A percentile compares a stretch with the other conserved stretches of the same genome.
These are phyloP conservation scores for Tuber brumale DNA, from an alignment of 495 filamentous ascomycete species.

Conservation along the genomic window DNA sequence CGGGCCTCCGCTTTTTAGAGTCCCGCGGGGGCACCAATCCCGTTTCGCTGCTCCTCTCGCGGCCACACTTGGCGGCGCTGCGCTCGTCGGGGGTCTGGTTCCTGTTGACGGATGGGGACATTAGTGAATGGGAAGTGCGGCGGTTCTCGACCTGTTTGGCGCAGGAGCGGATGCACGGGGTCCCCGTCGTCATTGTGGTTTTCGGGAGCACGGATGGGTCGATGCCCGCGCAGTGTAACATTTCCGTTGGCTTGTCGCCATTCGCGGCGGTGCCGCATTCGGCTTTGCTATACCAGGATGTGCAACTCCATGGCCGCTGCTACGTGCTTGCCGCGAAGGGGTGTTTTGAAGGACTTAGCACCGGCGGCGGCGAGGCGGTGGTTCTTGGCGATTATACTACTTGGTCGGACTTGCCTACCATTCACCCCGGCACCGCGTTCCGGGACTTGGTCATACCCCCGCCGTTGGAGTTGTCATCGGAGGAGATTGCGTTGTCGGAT, in stretches of 20 bases:
- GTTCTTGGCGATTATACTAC: conserved; percentile 24
- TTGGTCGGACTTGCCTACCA: conserved; percentile 39
- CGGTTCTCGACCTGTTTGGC: conserved; percentile 29
- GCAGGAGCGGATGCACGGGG: conserved; percentile 26
- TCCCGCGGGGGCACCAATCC: conserved; percentile 26
- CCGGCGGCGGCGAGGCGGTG: conserved; percentile 16
- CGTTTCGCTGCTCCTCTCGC: conserved; percentile 20
- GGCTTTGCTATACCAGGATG: conserved; percentile 43
- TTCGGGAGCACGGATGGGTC: conserved; percentile 8
- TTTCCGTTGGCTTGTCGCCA: conserved; percentile 45
- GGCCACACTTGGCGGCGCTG: conserved; percentile 19
- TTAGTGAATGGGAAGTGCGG: conserved; percentile 17
- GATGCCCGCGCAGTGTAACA: conserved; percentile 38
- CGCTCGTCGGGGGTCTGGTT: conserved; percentile 39
- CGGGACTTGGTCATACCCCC: conserved; percentile 22
- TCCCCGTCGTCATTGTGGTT: conserved; percentile 40
- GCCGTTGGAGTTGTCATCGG: conserved; percentile 16
- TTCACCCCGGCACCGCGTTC: conserved; percentile 31
- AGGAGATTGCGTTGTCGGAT: conserved; percentile 26
- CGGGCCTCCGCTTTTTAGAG: conserved; percentile 15
- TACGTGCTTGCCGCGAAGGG: conserved; percentile 44
- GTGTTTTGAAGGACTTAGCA: conserved; percentile 29
- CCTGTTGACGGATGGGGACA: conserved; percentile 41
- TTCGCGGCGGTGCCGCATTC: conserved; percentile 43
- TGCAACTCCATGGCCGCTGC: conserved; percentile 25